These are phyloP conservation scores for Salix arbutifolia DNA, from an alignment of 345 rosid genomes.

Conservation along the genomic window DNA sequence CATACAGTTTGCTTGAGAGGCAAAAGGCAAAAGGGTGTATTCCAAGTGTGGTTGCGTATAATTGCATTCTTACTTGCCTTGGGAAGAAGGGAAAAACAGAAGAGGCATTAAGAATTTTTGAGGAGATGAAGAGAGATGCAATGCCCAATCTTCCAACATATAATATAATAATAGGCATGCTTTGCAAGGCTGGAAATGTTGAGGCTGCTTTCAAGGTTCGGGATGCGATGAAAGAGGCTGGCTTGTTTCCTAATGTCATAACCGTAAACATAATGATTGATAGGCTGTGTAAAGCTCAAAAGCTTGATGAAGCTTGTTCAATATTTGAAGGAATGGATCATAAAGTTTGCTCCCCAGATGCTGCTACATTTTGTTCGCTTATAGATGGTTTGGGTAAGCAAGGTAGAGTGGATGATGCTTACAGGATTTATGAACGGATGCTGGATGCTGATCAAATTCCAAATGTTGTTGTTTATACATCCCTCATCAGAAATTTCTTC, in stretches of 20 bases:
- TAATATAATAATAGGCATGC: slow-evolving; percentile 78
- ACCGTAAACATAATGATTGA: slow-evolving; percentile 93
- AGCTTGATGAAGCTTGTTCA: slow-evolving; percentile 76
- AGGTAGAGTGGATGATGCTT: slow-evolving; percentile 89
- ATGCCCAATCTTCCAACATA: slow-evolving; percentile 69
- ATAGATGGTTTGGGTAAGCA: slow-evolving; percentile 87
- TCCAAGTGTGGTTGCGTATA: slow-evolving; percentile 83
- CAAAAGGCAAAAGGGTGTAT: slow-evolving; percentile 84
- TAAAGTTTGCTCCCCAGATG: slow-evolving; percentile 69
- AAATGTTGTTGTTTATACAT: slow-evolving; percentile 64
- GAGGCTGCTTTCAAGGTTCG: slow-evolving; percentile 62
- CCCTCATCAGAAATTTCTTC: slow-evolving; percentile 82
- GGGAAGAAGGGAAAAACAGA: slow-evolving; percentile 58
- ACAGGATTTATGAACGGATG: slow-evolving; percentile 81
- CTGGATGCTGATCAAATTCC: slow-evolving; percentile 58
- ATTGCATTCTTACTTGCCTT: slow-evolving; percentile 85
- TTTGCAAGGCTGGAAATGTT: slow-evolving; percentile 67
- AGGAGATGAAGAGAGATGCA: slow-evolving; percentile 86
- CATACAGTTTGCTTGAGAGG: slow-evolving; percentile 70
- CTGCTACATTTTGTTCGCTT: slow-evolving; percentile 79
- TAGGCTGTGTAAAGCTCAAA: slow-evolving; percentile 81
- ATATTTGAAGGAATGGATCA: slow-evolving; percentile 73
- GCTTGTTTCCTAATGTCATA: slow-evolving; percentile 74
- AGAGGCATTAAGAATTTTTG: slow-evolving; percentile 67
- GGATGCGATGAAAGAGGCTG: slow-evolving; percentile 80